phyloP scores from a whole-genome alignment of 2,329 filamentous ascomycete genomes.

The Apiospora kogelbergensis region DNA sequence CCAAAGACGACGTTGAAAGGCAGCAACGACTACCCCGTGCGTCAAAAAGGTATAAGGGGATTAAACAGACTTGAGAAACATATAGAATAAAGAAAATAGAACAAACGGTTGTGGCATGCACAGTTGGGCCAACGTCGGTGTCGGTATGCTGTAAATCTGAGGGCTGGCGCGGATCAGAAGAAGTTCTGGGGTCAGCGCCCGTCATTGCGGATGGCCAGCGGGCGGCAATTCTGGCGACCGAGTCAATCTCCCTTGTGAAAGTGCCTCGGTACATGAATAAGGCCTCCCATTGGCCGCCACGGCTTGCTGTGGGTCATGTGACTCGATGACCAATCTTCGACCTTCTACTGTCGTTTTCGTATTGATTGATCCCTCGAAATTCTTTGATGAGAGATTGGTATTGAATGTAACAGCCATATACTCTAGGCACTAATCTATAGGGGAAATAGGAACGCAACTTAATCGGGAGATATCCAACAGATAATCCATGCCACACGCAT shows the following conservation, averaged over 20 bases:
- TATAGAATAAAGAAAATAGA: too few relatives aligned
- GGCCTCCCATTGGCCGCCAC: background rate
- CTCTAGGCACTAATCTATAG: background rate
- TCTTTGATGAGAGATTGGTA: background rate
- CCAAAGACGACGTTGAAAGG: background rate
- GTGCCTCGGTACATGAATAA: background rate
- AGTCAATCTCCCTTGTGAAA: background rate
- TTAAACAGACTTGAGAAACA: too few relatives aligned
- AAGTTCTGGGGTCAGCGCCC: background rate
- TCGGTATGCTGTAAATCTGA: too few relatives aligned
- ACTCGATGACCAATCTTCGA: background rate
- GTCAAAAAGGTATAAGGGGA: too few relatives aligned
- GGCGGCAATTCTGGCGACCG: background rate
- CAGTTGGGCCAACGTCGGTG: too few relatives aligned
- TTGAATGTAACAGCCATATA: background rate
- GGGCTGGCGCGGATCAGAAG: background rate
- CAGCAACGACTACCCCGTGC: too few relatives aligned
- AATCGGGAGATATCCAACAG: background rate
- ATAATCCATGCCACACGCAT: background rate
- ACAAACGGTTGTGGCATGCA: too few relatives aligned
- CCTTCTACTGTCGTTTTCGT: too few relatives aligned
- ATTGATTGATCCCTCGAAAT: too few relatives aligned
- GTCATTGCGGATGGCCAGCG: background rate
- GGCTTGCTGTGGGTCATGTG: background rate
- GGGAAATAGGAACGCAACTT: background rate